Evolutionary conservation across 345 rosid species (phyloP).

Genomic region (Lepidium africanum): DNA sequence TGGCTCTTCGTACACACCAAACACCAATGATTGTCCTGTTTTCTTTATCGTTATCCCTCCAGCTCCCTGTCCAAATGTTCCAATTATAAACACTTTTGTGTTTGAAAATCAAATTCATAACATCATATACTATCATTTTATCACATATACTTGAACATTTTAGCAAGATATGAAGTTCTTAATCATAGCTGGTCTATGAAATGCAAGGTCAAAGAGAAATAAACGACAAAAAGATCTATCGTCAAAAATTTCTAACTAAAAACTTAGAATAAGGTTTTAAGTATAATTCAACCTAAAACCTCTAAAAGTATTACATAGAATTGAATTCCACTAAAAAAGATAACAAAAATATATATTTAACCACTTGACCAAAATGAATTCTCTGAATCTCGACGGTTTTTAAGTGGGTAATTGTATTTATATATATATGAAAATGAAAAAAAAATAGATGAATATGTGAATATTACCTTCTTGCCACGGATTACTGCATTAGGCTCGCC

Average conservation of each 20-base stretch:
- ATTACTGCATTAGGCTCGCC: constrained; percentile 59
- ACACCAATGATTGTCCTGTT: constrained; percentile 60
- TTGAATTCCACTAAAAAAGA: too few relatives aligned
- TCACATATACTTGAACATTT: background rate
- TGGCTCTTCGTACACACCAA: constrained; percentile 74
- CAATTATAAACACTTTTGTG: background rate
- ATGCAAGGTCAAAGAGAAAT: background rate
- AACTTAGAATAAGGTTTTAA: too few relatives aligned
- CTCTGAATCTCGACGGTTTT: too few relatives aligned
- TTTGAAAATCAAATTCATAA: background rate
- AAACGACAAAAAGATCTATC: too few relatives aligned
- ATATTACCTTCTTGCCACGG: constrained; percentile 58
- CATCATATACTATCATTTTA: background rate
- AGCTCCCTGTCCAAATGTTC: constrained; percentile 39
- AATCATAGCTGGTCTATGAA: background rate
- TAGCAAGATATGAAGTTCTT: background rate
- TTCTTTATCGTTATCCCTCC: constrained; percentile 78
- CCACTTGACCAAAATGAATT: too few relatives aligned
- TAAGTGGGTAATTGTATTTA: too few relatives aligned
- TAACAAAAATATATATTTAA: too few relatives aligned
- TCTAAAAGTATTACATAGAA: too few relatives aligned
- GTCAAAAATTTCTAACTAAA: too few relatives aligned
- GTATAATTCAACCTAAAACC: too few relatives aligned
- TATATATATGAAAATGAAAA: too few relatives aligned
- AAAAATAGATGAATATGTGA: too few relatives aligned